Base-by-base conservation (phyloP, 805 yeast species). In the Yarrowia divulgata region DNA sequence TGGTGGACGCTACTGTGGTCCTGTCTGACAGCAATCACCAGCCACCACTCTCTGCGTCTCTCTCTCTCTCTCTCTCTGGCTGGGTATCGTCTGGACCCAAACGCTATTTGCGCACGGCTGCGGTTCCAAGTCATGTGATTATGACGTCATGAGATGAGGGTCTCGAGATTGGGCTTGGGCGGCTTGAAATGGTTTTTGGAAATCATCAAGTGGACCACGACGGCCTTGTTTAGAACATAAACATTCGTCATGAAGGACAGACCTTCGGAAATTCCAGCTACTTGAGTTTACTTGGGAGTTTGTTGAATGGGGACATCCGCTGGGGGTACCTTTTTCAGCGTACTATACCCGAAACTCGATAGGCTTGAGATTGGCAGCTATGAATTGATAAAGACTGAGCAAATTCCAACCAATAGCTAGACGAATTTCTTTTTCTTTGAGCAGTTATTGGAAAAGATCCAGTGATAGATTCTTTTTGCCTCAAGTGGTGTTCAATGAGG, bases 131-230 rank as follows among this genome's bases (percentile, higher is more conserved):
- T 49, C 54, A 49, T 49, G 54, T 49, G 37, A 32, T 32, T 8
- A 49, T 49, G 54, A 49, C 54, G 54, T 49, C 54, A 49, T 32
- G 54, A 16, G 39, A 49, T 29, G 19, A 6, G 54, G 18, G 50
- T 46, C 32, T 46, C 16, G n/a, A 8, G 10, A 23, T 23, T 23
- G 50, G 50, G 10, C 19, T 45, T 14, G 9, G 45, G 13, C 6
- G 45, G 45, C 16, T 42, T 42, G 19, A 9, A 42, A 10, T 42
- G 45, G 45, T 3, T 16, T 6, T 9, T 10, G 6, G 14, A 2
- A 2, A 2, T 23, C 29, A 23, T 23, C 29, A 23, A 23, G 29
- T 23, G 29, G 29, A 23, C 29, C 29, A 2, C 29, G 29, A 23
- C 29, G 29, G 29, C 29, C 29, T 23, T 23, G 29, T 23, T 23